Evolutionary conservation across 768 basidiomycete species (phyloP).

Genomic region (Leccinum pellstonianum): DNA sequence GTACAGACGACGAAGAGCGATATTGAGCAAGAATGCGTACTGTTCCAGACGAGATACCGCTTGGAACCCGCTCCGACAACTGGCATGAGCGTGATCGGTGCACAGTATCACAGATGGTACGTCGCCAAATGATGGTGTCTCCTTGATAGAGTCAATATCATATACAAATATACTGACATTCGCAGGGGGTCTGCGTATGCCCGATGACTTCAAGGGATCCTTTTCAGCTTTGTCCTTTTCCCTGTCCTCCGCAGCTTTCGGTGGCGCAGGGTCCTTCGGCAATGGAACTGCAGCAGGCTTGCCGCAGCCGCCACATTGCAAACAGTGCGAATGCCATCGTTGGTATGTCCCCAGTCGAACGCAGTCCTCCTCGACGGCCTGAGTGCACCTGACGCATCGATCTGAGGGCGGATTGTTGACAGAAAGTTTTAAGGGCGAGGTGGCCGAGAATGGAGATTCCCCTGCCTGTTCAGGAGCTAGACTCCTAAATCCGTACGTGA

Average conservation of each 20-base stretch:
- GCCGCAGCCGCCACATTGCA: constrained; percentile 82
- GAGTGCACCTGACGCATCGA: constrained; percentile 83
- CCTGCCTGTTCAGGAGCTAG: constrained; percentile 90
- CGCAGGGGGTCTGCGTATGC: constrained; percentile 73
- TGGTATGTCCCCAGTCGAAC: constrained; percentile 93
- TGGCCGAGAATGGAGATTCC: constrained; percentile 68
- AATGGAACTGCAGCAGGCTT: constrained; percentile 66
- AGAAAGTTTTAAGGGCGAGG: constrained; percentile 46
- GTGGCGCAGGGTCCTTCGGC: constrained; percentile 54
- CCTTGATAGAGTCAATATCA: constrained; percentile 66
- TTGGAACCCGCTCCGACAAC: constrained; percentile 77
- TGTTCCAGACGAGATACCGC: constrained; percentile 94
- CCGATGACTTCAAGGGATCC: constrained; percentile 57
- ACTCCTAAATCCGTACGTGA: constrained; percentile 91
- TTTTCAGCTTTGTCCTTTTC: constrained; percentile 40
- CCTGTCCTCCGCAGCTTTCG: constrained; percentile 51
- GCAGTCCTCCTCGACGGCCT: constrained; percentile 97
- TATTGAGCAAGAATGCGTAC: constrained; percentile 95
- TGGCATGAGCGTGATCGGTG: constrained; percentile 66
- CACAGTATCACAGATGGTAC: constrained; percentile 77
- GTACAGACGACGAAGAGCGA: constrained; percentile 89
- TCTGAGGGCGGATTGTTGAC: constrained; percentile 81
- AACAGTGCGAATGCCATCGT: constrained; percentile 93
- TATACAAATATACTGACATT: constrained; percentile 79
- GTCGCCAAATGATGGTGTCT: constrained; percentile 67